Percentiles rank a stretch among this genome's conserved stretches.
Conservation (phyloP, 345 rosid species). For the Populus tremula region DNA sequence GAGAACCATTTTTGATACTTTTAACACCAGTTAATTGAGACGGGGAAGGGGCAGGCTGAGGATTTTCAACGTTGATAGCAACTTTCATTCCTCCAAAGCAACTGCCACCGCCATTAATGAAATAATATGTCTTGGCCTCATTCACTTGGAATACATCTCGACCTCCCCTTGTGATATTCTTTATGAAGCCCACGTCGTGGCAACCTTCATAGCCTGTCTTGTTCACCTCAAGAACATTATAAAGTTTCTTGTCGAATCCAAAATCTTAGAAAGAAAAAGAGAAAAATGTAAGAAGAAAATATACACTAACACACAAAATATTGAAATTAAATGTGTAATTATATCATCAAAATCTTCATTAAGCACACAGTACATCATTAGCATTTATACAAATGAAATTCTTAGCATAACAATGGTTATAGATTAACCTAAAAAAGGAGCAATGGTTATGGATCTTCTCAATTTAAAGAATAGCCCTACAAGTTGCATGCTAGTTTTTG, state of each 20-base stretch:
- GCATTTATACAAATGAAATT: no score
- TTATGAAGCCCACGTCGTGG: constrained; percentile 31
- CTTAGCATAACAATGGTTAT: no score
- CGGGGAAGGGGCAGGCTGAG: not conserved
- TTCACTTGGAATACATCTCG: constrained; percentile 52
- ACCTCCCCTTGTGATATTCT: constrained; percentile 54
- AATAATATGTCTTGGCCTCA: constrained; percentile 42
- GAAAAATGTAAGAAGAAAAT: no score
- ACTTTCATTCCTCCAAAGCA: constrained; percentile 54
- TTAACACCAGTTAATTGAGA: constrained; percentile 1
- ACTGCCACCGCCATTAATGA: constrained; percentile 50
- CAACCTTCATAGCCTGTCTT: constrained; percentile 50
- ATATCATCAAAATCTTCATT: no score
- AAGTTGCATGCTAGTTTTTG: no score
- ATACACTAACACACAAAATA: no score
- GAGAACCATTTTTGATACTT: not conserved
- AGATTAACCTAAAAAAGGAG: no score
- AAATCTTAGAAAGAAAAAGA: no score
- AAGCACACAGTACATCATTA: no score
- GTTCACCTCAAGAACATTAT: constrained; percentile 56
- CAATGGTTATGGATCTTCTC: no score
- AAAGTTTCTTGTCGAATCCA: constrained; percentile 21
- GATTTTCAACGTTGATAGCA: constrained; percentile 19
- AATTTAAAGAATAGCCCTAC: no score
- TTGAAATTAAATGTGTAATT: no score